phyloP scores from a whole-genome alignment of 768 basidiomycete genomes.

The Boletales sp. region DNA sequence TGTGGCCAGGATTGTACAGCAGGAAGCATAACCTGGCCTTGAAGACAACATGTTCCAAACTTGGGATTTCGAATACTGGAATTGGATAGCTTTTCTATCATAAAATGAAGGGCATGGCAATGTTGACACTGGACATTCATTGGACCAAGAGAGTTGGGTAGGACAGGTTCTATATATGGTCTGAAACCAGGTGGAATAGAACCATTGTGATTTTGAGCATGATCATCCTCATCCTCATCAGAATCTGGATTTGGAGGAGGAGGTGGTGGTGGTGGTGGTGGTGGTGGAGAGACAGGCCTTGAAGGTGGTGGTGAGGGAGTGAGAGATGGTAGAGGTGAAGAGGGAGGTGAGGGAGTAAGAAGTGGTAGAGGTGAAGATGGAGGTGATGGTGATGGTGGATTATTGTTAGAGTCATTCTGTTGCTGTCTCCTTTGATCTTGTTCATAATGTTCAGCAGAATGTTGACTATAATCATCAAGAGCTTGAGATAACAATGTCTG shows the following conservation, averaged over 20 bases:
- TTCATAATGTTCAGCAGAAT: not conserved
- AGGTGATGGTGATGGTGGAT: not conserved
- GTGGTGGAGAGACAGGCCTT: too few species aligned
- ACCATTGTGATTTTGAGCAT: too few species aligned
- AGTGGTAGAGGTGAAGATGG: not conserved
- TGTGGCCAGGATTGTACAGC: slow-evolving; percentile 17
- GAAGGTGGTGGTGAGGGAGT: too few species aligned
- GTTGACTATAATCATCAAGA: not conserved
- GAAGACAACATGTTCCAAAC: slow-evolving; percentile 31
- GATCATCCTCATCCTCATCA: too few species aligned
- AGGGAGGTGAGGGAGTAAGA: too few species aligned
- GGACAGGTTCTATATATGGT: slow-evolving; percentile 11
- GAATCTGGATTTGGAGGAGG: not conserved
- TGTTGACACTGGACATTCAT: slow-evolving; percentile 10
- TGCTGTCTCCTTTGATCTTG: not conserved
- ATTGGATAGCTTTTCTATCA: slow-evolving; percentile 4
- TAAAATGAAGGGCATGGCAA: slow-evolving; percentile 19
- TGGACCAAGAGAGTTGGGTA: not conserved
- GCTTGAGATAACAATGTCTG: not conserved
- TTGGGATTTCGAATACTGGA: not conserved
- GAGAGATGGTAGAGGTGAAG: too few species aligned
- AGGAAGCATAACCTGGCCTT: slow-evolving; percentile 24
- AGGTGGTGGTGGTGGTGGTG: too few species aligned
- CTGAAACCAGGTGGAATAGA: slow-evolving; percentile 7
- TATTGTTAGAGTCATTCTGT: not conserved